phyloP scores from a whole-genome alignment of 73 alveolate species.

The Paramecium bursaria region DNA sequence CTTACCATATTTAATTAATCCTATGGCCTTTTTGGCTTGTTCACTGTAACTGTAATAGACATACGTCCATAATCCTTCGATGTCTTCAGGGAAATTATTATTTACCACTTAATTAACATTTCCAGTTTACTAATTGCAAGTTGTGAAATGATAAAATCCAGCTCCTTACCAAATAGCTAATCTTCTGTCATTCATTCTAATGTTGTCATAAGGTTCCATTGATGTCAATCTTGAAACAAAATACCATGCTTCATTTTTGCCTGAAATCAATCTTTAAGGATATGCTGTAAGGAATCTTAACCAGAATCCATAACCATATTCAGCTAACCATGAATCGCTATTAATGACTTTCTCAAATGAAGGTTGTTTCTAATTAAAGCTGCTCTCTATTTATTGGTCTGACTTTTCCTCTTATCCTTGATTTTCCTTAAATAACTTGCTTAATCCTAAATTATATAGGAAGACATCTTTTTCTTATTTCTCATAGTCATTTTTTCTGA shows the following conservation, averaged over 20 bases:
- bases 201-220: conserved; percentile 33
- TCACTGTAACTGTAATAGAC: conserved; percentile 52
- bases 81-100: conserved; percentile 61
- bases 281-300: conserved; percentile 29
- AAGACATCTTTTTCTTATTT: conserved; percentile 10
- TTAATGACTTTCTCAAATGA: conserved; percentile 15
- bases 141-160: conserved; percentile 48
- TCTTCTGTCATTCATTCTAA: conserved; percentile 61
- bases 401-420: no score
- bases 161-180: conserved; percentile 57
- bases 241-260: conserved; percentile 42
- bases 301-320: conserved; percentile 64
- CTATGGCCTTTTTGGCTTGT: conserved; percentile 41
- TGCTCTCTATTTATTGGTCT: not conserved
- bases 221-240: conserved; percentile 50
- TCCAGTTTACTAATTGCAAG: conserved; percentile 21
- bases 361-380: conserved; percentile 20
- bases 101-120: conserved; percentile 45
- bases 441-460: conserved; percentile 3
- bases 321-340: not conserved
- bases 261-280: conserved; percentile 36
- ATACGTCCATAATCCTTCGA: conserved; percentile 65
- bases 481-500: not conserved
- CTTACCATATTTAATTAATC: conserved; percentile 27
- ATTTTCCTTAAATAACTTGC: conserved; percentile 16